Evolutionary conservation across 768 basidiomycete genomes (phyloP).

Genomic region (Xerocomus potaroensis): DNA sequence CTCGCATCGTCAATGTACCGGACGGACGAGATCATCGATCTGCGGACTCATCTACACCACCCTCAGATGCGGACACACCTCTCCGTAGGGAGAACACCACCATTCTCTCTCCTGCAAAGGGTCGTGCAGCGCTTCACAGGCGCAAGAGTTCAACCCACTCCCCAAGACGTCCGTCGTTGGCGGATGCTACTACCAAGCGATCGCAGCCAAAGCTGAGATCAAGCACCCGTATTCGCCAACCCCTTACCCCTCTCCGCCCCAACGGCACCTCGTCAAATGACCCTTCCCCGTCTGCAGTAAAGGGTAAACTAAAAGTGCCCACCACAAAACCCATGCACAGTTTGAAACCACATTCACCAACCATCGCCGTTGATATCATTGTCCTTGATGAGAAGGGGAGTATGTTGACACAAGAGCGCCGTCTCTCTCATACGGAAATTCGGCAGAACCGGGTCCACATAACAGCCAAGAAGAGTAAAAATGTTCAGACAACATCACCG

Average conservation of each 20-base stretch:
- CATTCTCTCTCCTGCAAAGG: conserved; percentile 20
- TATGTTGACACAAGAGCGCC: conserved; percentile 55
- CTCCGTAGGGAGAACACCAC: conserved; percentile 22
- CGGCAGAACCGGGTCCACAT: conserved; percentile 30
- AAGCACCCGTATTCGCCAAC: conserved; percentile 30
- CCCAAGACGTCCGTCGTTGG: conserved; percentile 10
- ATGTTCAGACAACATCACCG: neutral
- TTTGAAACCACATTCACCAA: conserved; percentile 41
- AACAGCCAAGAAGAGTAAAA: conserved; percentile 9
- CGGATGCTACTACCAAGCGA: conserved; percentile 12
- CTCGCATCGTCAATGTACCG: conserved; percentile 53
- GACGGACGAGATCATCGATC: conserved; percentile 27
- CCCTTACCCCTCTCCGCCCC: conserved; percentile 36
- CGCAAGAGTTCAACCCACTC: conserved; percentile 13
- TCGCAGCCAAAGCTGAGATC: conserved; percentile 11
- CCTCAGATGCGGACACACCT: conserved; percentile 36
- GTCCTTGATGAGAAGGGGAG: conserved; percentile 59
- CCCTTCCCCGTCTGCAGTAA: conserved; percentile 15
- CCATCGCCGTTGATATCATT: conserved; percentile 64
- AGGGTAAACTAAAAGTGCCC: conserved; percentile 22
- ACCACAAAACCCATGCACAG: conserved; percentile 18
- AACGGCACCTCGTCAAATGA: conserved; percentile 41
- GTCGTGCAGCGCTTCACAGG: conserved; percentile 10
- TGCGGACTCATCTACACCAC: conserved; percentile 27
- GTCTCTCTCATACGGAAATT: conserved; percentile 47